Base-by-base conservation (phyloP, 2,329 filamentous ascomycete species). In the Cadophora malorum region DNA sequence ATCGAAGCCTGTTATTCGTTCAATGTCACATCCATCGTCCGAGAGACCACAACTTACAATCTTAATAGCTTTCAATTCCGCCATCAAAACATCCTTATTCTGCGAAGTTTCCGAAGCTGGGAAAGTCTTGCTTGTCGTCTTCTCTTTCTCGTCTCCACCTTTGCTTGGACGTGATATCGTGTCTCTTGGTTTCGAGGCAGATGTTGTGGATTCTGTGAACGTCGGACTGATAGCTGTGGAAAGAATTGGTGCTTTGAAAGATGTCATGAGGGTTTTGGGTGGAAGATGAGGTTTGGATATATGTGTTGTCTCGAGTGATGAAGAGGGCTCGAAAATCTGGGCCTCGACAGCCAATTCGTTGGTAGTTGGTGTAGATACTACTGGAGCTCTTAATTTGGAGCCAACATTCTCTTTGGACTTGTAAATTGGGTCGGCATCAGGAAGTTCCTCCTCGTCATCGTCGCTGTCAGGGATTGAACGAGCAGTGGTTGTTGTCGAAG, bases 61-160 rank as follows among this genome's bases (percentile, higher is more conserved):
- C 66, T 76, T 77, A 49, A 76, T 76, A 41, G 72, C 69, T 67
- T 74, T 76, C 60, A 77, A 64, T 38, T 77, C 76, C 9, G 70
- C 68, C 45, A 73, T 69, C 31, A 76, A 49, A 4, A 73, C 63
- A 53, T 76, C 72, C 59, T 76, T 72, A 19, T 62, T 68, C 35
- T 71, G 71, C 8, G 67, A 69, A 58, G 16, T 60, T n/a, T 47
- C 28, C 31, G 38, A 31, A 33, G 41, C 23, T 10, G 23, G 31
- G 59, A 53, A 14, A 25, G 31, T 21, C 50, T 35, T 41, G 3
- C 4, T 9, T 19, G 61, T 28, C n/a, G 38, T 25, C n/a, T 58
- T 65, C 9, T 35, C 19, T 19, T 35, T 23, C 38, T 65, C 23
- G 5, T 28, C 28, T 28, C 28, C 28, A 28, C 5, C 5, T 28